Conservation (phyloP, 2,329 filamentous ascomycete species). For the Colletotrichum lini region DNA sequence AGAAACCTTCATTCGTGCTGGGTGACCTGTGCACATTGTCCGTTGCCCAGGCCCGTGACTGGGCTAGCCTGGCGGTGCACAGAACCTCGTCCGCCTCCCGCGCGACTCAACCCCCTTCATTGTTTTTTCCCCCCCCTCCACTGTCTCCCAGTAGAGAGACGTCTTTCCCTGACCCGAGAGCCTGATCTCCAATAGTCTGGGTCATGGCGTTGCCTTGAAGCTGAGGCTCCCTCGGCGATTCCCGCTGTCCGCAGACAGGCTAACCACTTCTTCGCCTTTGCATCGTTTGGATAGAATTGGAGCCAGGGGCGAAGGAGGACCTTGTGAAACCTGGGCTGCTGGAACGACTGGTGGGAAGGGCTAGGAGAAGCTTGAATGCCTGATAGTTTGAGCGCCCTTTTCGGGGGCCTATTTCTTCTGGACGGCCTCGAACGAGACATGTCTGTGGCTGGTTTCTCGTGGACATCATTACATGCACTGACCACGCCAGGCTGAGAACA, state of each 20-base stretch:
- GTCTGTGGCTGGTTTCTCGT: not conserved
- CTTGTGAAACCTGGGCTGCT: not conserved
- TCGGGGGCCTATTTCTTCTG: not conserved
- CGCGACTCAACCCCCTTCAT: not conserved
- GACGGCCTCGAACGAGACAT: not conserved
- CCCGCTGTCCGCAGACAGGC: not conserved
- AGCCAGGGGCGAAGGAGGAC: not conserved
- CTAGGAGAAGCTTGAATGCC: not conserved
- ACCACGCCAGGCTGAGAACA: not conserved
- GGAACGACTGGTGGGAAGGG: not conserved
- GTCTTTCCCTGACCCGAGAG: not conserved
- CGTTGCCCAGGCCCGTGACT: slow-evolving; percentile 3
- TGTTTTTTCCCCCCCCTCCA: not conserved
- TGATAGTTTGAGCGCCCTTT: not conserved
- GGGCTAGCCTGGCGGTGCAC: slow-evolving; percentile 23
- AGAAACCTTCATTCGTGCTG: slow-evolving; percentile 6
- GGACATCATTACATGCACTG: not conserved
- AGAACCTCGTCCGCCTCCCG: slow-evolving; percentile 10
- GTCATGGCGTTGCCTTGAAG: slow-evolving; percentile 26
- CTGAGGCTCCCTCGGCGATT: slow-evolving; percentile 8
- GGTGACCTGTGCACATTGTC: slow-evolving; percentile 26
- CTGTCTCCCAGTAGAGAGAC: not conserved
- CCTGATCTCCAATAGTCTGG: slow-evolving; percentile 1
- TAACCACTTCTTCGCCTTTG: slow-evolving; percentile 5
- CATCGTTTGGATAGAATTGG: slow-evolving; percentile 19